Percentiles rank a stretch among this genome's conserved stretches.
Conservation (phyloP, 1,139 yeast genomes). For the Sugiyamaella grinbergsii region DNA sequence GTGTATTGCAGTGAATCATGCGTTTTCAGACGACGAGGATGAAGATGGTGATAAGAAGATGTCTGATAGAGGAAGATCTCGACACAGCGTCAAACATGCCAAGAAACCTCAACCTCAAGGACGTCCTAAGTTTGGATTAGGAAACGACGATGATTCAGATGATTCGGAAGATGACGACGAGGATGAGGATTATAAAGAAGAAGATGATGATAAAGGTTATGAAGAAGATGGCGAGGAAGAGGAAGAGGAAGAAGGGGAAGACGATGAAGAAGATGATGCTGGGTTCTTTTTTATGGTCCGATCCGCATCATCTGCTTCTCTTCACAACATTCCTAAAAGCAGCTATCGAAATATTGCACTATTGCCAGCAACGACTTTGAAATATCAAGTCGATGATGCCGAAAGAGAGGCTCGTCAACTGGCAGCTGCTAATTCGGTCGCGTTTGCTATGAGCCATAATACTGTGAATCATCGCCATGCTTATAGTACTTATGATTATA, state of each 20-base stretch:
- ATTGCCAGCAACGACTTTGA: slow-evolving; percentile 79
- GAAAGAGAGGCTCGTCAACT: slow-evolving; percentile 58
- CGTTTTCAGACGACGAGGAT: slow-evolving; percentile 44
- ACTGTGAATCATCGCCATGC: slow-evolving; percentile 75
- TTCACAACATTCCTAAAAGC: slow-evolving; percentile 29
- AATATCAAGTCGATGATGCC: slow-evolving; percentile 76
- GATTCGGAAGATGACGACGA: slow-evolving; percentile 33
- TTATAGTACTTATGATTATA: slow-evolving; percentile 77
- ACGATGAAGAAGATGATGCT: slow-evolving; percentile 64
- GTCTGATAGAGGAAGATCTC: slow-evolving; percentile 15
- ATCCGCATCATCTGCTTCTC: slow-evolving; percentile 44
- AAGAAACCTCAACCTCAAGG: slow-evolving; percentile 8
- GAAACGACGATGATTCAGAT: slow-evolving; percentile 14
- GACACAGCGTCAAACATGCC: slow-evolving; percentile 1
- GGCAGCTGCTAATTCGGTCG: slow-evolving; percentile 37
- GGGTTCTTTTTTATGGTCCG: slow-evolving; percentile 64
- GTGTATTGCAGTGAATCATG: slow-evolving; percentile 68
- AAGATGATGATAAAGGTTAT: slow-evolving; percentile 8
- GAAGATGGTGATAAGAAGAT: slow-evolving; percentile 23
- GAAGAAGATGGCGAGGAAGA: slow-evolving; percentile 41
- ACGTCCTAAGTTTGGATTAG: slow-evolving; percentile 19
- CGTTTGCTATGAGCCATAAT: slow-evolving; percentile 68
- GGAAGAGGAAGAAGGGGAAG: slow-evolving; percentile 46
- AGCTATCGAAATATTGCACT: slow-evolving; percentile 58
- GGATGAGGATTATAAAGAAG: slow-evolving; percentile 37